phyloP scores from a whole-genome alignment of 257 asterid species.

The Coffea eugenioides region DNA sequence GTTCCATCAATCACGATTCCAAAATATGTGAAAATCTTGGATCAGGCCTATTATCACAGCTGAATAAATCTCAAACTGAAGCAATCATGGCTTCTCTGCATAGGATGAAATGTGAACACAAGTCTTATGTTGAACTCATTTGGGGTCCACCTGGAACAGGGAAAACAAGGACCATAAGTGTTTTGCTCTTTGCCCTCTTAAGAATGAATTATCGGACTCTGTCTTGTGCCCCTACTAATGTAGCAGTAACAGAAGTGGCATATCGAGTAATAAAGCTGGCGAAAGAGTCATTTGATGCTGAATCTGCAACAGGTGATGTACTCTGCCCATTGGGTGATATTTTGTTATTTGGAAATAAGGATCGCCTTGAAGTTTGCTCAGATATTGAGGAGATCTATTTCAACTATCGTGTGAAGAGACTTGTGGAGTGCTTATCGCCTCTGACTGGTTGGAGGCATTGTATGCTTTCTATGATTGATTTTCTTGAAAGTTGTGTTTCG shows the following conservation, averaged over 20 bases:
- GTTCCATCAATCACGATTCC: neutral
- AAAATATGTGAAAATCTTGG: neutral
- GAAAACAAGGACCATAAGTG: constrained; percentile 45
- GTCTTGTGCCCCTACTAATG: constrained; percentile 62
- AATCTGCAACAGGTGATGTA: constrained; percentile 3
- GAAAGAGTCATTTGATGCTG: constrained; percentile 23
- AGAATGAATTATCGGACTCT: constrained; percentile 44
- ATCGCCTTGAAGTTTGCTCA: constrained; percentile 22
- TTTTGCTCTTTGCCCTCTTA: constrained; percentile 38
- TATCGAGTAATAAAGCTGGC: constrained; percentile 37
- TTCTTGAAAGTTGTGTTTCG: constrained; percentile 22
- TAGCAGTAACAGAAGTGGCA: constrained; percentile 55
- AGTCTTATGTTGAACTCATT: constrained; percentile 24
- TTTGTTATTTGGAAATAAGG: constrained; percentile 32
- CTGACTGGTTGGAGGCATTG: constrained; percentile 32
- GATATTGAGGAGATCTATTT: constrained; percentile 31
- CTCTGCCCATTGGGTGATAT: constrained; percentile 35
- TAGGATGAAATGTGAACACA: constrained; percentile 22
- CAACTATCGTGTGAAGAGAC: constrained; percentile 33
- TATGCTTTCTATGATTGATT: constrained; percentile 25
- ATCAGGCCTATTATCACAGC: neutral
- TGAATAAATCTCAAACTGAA: constrained; percentile 26
- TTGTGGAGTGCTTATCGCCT: constrained; percentile 28
- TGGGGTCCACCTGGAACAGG: constrained; percentile 83
- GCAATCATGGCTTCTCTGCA: constrained; percentile 20